Evolutionary conservation across 169 alveolate species (phyloP).

Genomic region (Babesia microti): DNA sequence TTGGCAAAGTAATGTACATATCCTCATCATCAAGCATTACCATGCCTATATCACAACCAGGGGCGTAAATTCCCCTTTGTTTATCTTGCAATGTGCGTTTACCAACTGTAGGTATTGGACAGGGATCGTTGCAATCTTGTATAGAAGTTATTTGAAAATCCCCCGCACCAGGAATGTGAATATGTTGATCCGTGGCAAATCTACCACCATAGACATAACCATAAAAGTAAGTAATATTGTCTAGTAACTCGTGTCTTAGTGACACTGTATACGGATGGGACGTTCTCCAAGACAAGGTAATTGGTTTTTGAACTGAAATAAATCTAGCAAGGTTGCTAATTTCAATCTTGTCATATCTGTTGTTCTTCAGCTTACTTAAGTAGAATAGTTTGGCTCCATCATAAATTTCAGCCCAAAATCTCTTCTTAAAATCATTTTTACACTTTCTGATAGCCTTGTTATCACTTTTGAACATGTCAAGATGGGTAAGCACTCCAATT

Average conservation of each 20-base stretch:
- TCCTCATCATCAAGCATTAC: conserved; percentile 87
- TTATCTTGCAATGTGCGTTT: conserved; percentile 83
- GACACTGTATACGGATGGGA: conserved; percentile 93
- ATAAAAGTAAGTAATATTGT: conserved; percentile 58
- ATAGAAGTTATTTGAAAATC: conserved; percentile 67
- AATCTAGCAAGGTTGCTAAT: conserved; percentile 87
- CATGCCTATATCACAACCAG: conserved; percentile 91
- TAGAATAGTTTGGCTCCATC: conserved; percentile 96
- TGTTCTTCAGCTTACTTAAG: conserved; percentile 86
- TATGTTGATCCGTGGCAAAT: conserved; percentile 60
- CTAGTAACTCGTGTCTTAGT: conserved; percentile 79
- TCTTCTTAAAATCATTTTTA: conserved; percentile 85
- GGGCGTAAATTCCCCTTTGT: conserved; percentile 93
- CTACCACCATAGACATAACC: conserved; percentile 91
- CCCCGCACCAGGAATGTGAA: conserved; percentile 86
- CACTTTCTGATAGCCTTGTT: conserved; percentile 83
- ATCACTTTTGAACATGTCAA: conserved; percentile 86
- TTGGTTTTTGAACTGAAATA: conserved; percentile 82
- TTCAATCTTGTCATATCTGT: conserved; percentile 83
- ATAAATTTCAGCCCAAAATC: conserved; percentile 94
- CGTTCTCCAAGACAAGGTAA: conserved; percentile 85
- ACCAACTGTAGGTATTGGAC: conserved; percentile 67
- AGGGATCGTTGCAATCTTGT: conserved; percentile 67
- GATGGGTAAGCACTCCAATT: conserved; percentile 92
- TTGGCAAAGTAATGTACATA: conserved; percentile 93